These are phyloP conservation scores for Lecanicillium sp. DNA, from an alignment of 2,329 filamentous ascomycete genomes.

Conservation along the genomic window DNA sequence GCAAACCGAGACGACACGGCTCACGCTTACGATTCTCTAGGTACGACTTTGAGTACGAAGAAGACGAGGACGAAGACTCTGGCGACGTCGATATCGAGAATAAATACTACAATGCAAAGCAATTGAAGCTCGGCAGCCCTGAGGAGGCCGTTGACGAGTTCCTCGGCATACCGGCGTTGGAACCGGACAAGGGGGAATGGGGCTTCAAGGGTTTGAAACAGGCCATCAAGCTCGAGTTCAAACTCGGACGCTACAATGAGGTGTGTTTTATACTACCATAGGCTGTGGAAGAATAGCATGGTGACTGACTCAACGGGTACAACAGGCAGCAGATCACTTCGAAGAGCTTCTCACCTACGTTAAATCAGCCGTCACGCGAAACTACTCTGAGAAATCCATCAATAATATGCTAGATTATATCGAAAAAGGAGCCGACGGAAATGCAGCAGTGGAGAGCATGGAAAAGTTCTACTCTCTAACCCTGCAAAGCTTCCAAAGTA, in stretches of 20 bases:
- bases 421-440: slow-evolving; percentile 73
- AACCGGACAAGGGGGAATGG: slow-evolving; percentile 94
- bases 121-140: slow-evolving; percentile 81
- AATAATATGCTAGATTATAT: slow-evolving; percentile 99
- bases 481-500: slow-evolving; percentile 89
- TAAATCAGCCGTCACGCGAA: slow-evolving; percentile 91
- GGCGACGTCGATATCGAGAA: slow-evolving; percentile 96
- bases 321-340: slow-evolving; percentile 83
- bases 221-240: slow-evolving; percentile 95
- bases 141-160: slow-evolving; percentile 89
- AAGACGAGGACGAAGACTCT: slow-evolving; percentile 77
- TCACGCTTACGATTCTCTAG: slow-evolving; percentile 18
- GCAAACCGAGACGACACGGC: too few species aligned
- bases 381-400: slow-evolving; percentile 98
- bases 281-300: too few species aligned
- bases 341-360: slow-evolving; percentile 93
- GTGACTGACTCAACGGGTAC: too few species aligned
- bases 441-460: slow-evolving; percentile 70
- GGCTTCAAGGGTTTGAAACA: slow-evolving; percentile 98
- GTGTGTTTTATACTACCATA: slow-evolving; percentile 31
- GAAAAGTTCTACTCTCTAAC: slow-evolving; percentile 94
- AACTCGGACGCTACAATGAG: slow-evolving; percentile 78
- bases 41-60: slow-evolving; percentile 98
- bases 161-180: slow-evolving; percentile 73
- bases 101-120: slow-evolving; percentile 99